These are phyloP conservation scores for Mucor plumbeus DNA, from an alignment of 371 early-diverging fungal species.

Conservation along the genomic window DNA sequence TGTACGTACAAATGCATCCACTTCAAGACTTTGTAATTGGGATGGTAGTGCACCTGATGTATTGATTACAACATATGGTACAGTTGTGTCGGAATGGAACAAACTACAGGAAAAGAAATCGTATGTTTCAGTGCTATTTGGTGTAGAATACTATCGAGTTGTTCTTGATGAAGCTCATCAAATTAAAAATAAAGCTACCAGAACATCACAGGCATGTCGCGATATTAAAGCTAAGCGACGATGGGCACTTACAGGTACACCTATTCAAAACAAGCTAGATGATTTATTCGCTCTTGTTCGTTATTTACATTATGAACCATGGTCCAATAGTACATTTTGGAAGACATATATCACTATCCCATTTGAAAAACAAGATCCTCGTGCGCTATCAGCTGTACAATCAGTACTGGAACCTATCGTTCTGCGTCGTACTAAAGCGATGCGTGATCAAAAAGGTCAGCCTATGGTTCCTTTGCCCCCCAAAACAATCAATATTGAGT, in stretches of 20 bases:
- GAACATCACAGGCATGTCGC: slow-evolving; percentile 64
- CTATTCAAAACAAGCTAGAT: slow-evolving; percentile 75
- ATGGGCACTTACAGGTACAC: slow-evolving; percentile 86
- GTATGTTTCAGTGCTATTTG: slow-evolving; percentile 22
- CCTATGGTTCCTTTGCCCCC: slow-evolving; percentile 69
- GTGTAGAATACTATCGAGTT: slow-evolving; percentile 64
- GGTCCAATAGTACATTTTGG: slow-evolving; percentile 70
- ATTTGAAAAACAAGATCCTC: slow-evolving; percentile 60
- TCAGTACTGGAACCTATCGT: slow-evolving; percentile 72
- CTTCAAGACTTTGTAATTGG: slow-evolving; percentile 28
- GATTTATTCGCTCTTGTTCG: slow-evolving; percentile 85
- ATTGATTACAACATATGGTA: slow-evolving; percentile 73
- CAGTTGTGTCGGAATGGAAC: slow-evolving; percentile 59
- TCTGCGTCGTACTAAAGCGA: slow-evolving; percentile 68
- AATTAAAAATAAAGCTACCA: slow-evolving; percentile 67
- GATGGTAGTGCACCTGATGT: slow-evolving; percentile 58
- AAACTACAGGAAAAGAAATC: neutral
- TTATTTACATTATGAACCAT: slow-evolving; percentile 79
- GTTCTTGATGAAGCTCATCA: slow-evolving; percentile 83
- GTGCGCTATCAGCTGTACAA: slow-evolving; percentile 66
- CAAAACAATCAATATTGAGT: slow-evolving; percentile 60
- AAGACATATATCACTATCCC: slow-evolving; percentile 68
- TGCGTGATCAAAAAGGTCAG: slow-evolving; percentile 59
- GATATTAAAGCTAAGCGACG: slow-evolving; percentile 67
- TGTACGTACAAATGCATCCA: slow-evolving; percentile 23